These are phyloP conservation scores for Podospora anserina DNA, from an alignment of 495 filamentous ascomycete species.

Conservation along the genomic window DNA sequence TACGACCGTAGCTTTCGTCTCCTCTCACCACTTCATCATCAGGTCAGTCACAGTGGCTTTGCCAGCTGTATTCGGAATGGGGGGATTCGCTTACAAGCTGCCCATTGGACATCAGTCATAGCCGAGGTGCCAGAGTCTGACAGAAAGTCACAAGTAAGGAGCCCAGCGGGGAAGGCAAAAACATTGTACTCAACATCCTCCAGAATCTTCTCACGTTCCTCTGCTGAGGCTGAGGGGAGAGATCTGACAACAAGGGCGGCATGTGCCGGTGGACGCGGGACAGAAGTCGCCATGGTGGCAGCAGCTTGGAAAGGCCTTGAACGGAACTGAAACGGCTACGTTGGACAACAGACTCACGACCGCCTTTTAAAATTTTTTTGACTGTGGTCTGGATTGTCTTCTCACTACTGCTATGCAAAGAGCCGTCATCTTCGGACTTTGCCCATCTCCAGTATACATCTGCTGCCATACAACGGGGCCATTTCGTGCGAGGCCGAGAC, in stretches of 20 bases:
- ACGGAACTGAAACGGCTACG: not conserved
- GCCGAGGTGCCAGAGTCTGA: conserved; percentile 7
- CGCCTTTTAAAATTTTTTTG: too few species aligned
- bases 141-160: conserved; percentile 11
- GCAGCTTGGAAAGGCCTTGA: not conserved
- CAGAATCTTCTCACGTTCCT: conserved; percentile 5
- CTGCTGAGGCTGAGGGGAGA: conserved; percentile 1
- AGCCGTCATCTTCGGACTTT: too few species aligned
- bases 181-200: conserved; percentile 12
- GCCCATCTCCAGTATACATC: too few species aligned
- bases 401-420: too few species aligned
- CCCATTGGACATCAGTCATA: conserved; percentile 8
- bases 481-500: too few species aligned
- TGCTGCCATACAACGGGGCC: too few species aligned
- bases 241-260: conserved; percentile 8
- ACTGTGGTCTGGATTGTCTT: too few species aligned
- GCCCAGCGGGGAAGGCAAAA: conserved; percentile 9
- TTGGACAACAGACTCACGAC: too few species aligned
- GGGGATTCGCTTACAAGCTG: conserved; percentile 7
- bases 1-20: conserved; percentile 11
- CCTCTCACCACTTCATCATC: not conserved
- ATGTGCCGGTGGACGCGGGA: conserved; percentile 3
- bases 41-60: not conserved
- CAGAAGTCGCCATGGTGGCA: not conserved
- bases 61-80: not conserved